Evolutionary conservation across 169 alveolate genomes (phyloP).

Genomic region (Eimeria falciformis): DNA sequence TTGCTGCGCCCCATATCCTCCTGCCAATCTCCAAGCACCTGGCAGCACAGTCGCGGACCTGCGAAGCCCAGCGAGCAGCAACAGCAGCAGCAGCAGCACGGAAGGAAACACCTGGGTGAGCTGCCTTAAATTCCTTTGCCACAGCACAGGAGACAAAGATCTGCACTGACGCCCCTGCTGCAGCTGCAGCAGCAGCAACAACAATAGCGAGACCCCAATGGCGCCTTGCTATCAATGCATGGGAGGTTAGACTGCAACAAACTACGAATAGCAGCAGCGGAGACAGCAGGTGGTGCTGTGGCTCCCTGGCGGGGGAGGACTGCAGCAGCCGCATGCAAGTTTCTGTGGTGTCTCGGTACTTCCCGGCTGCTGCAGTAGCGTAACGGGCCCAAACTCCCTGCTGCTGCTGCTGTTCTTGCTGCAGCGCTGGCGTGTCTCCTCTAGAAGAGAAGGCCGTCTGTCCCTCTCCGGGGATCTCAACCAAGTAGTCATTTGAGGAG

Average conservation of each 20-base stretch:
- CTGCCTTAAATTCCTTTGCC: constrained; percentile 21
- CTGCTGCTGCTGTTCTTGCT: constrained; percentile 11
- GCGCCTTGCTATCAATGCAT: constrained; percentile 3
- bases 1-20: neutral
- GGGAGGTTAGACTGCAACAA: constrained; percentile 16
- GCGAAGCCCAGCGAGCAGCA: constrained; percentile 6
- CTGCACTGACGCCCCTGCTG: constrained; percentile 35
- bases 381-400: neutral
- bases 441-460: neutral
- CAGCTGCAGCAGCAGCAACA: constrained; percentile 65
- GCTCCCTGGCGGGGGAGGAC: constrained; percentile 53
- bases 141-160: constrained; percentile 10
- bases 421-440: neutral
- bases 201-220: constrained; percentile 24
- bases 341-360: neutral
- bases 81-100: constrained; percentile 48
- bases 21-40: neutral
- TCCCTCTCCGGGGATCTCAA: constrained; percentile 15
- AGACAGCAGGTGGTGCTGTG: constrained; percentile 45
- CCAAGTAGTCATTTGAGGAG: neutral
- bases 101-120: neutral
- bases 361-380: constrained; percentile 40
- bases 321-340: constrained; percentile 27
- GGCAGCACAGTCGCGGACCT: neutral
- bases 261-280: constrained; percentile 45